Evolutionary conservation across 352 stramenopile genomes (phyloP).

Genomic region (Poterioochromonas sp.): DNA sequence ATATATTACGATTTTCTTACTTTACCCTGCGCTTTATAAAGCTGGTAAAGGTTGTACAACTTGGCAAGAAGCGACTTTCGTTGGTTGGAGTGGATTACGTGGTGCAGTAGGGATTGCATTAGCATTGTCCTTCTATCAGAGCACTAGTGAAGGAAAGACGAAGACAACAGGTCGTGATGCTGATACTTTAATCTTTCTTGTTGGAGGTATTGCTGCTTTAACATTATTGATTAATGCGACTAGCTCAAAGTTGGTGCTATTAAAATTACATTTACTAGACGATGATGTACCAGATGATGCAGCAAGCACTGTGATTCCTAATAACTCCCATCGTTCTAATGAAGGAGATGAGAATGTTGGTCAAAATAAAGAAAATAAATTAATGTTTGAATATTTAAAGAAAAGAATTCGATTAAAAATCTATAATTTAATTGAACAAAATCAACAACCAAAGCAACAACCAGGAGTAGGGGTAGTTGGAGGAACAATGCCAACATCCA

Average conservation of each 20-base stretch:
- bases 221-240: conserved; percentile 51
- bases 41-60: not conserved
- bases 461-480: too few species aligned
- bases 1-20: conserved; percentile 16
- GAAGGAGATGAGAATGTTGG: too few species aligned
- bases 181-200: conserved; percentile 21
- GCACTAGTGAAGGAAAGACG: not conserved
- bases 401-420: conserved; percentile 17
- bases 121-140: conserved; percentile 32
- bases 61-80: conserved; percentile 18
- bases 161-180: not conserved
- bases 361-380: not conserved
- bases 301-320: too few species aligned
- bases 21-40: conserved; percentile 31
- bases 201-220: conserved; percentile 48
- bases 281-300: not conserved
- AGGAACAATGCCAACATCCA: too few species aligned
- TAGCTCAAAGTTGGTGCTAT: conserved; percentile 37
- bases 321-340: too few species aligned
- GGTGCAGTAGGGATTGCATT: conserved; percentile 37
- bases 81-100: conserved; percentile 32
- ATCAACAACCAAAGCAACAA: too few species aligned
- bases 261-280: not conserved
- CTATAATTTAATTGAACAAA: not conserved
- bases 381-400: conserved; percentile 3